Conservation (phyloP, 495 filamentous ascomycete genomes). For the Penicillium desertorum region DNA sequence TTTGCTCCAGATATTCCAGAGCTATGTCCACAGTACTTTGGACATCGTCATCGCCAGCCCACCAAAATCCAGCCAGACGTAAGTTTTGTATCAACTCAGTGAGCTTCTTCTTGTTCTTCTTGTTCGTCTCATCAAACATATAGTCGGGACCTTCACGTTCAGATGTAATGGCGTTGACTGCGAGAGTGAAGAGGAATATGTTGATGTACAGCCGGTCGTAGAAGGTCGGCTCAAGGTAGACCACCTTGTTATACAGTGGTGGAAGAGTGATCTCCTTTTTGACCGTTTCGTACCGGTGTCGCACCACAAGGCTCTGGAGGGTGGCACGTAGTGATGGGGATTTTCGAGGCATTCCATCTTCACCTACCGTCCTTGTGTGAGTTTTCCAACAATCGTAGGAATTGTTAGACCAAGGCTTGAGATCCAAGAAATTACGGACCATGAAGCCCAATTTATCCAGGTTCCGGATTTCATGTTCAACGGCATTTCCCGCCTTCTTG, state of each 20-base stretch:
- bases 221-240: slow-evolving; percentile 75
- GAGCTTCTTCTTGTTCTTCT: slow-evolving; percentile 58
- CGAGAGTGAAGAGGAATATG: slow-evolving; percentile 75
- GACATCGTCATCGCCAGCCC: slow-evolving; percentile 75
- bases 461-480: slow-evolving; percentile 63
- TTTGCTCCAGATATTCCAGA: slow-evolving; percentile 59
- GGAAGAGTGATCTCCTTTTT: slow-evolving; percentile 64
- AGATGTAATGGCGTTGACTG: slow-evolving; percentile 86
- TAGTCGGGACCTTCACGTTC: slow-evolving; percentile 82
- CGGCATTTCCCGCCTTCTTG: slow-evolving; percentile 39
- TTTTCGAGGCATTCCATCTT: slow-evolving; percentile 54
- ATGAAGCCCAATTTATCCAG: slow-evolving; percentile 72
- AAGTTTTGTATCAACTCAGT: slow-evolving; percentile 72
- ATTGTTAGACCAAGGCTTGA: slow-evolving; percentile 74
- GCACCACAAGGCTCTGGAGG: slow-evolving; percentile 75
- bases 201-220: slow-evolving; percentile 84
- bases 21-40: slow-evolving; percentile 60
- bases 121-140: slow-evolving; percentile 76
- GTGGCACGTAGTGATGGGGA: slow-evolving; percentile 64
- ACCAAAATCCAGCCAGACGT: slow-evolving; percentile 86
- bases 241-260: slow-evolving; percentile 64
- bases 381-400: slow-evolving; percentile 70
- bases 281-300: slow-evolving; percentile 71
- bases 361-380: slow-evolving; percentile 68
- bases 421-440: slow-evolving; percentile 66